Evolutionary conservation across 2,329 filamentous ascomycete genomes (phyloP).

Genomic region (Chaetomiaceae sp.): DNA sequence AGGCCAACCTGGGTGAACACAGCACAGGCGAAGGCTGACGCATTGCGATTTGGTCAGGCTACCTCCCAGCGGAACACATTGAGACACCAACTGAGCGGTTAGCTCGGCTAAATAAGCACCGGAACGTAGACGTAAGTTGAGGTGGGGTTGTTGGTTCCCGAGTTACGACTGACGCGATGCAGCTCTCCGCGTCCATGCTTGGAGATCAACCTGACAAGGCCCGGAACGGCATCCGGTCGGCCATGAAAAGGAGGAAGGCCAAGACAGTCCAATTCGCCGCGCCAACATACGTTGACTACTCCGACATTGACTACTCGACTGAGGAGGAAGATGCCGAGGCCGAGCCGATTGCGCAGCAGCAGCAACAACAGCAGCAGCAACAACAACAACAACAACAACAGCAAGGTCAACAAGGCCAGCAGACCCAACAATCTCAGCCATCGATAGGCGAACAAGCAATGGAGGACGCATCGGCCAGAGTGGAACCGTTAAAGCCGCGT

Average conservation of each 20-base stretch:
- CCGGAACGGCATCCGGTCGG: conserved; percentile 75
- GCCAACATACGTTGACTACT: conserved; percentile 82
- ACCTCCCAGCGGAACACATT: conserved; percentile 94
- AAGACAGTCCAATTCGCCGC: conserved; percentile 84
- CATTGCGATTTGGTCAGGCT: conserved; percentile 56
- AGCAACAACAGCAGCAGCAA: conserved; percentile 24
- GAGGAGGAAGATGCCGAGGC: conserved; percentile 61
- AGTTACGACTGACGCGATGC: conserved; percentile 27
- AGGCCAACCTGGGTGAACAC: too few relatives aligned
- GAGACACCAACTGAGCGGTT: conserved; percentile 94
- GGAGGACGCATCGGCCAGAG: conserved; percentile 48
- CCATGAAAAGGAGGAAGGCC: conserved; percentile 71
- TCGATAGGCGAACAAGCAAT: conserved; percentile 28
- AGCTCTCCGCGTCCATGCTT: conserved; percentile 59
- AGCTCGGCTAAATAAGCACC: conserved; percentile 91
- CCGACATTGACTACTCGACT: conserved; percentile 77
- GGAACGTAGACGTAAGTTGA: conserved; percentile 82
- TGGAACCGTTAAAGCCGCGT: conserved; percentile 49
- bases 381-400: conserved; percentile 27
- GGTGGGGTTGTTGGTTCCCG: neutral
- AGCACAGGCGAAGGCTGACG: too few relatives aligned
- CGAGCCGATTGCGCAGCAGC: conserved; percentile 29
- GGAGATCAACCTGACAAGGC: conserved; percentile 66
- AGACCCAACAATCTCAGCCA: conserved; percentile 26
- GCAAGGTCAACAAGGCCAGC: conserved; percentile 23